Evolutionary conservation across 306 rosid species (phyloP), one percentile per base, ranked within the genome.

Genomic region (Quercus rubra): DNA sequence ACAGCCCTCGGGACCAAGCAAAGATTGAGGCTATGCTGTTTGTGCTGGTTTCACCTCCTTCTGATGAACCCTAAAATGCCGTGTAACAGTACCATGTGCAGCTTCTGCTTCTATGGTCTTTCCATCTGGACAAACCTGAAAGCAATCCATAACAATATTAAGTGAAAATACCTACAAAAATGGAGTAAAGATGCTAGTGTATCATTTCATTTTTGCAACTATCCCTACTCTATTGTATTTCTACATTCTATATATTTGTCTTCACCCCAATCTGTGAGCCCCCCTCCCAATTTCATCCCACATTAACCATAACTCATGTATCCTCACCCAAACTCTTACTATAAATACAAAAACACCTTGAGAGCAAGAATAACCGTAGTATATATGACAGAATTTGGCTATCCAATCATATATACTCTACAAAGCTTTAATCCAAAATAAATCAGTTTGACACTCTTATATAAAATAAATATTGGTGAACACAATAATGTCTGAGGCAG

Each of bases 41-140:
- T 78, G 99, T 95, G 90, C 99, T 91, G 67, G 99, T 95, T 95
- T 95, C 99, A 79, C 97, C 97, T 56, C 99, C 98, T 82, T 87
- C 79, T 92, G 98, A 77, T 95, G 99, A 87, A 95, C 98, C 79
- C 98, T 86, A 73, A 49, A 95, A 81, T 95, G 99, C 46, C 98
- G 88, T 12, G 99, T 95, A 59, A 95, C 98, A 25, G 99, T 95
- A 63, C 99, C 98, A 77, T 95, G 99, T 52, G 99, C 99, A 55
- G 97, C 99, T 87, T 94, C 99, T 28, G 99, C 94, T 86, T 94
- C 97, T 31, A 95, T 92, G 70, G 99, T 95, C 88, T 91, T 95
- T 75, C 99, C 98, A 89, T 95, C 97, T 0, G 99, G 99, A 85
- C 99, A 92, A 70, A 94, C 88, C 97, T 94, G 78, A 57, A 73